Conservation (phyloP, 768 basidiomycete genomes). For the Lactarius hatsudake region DNA sequence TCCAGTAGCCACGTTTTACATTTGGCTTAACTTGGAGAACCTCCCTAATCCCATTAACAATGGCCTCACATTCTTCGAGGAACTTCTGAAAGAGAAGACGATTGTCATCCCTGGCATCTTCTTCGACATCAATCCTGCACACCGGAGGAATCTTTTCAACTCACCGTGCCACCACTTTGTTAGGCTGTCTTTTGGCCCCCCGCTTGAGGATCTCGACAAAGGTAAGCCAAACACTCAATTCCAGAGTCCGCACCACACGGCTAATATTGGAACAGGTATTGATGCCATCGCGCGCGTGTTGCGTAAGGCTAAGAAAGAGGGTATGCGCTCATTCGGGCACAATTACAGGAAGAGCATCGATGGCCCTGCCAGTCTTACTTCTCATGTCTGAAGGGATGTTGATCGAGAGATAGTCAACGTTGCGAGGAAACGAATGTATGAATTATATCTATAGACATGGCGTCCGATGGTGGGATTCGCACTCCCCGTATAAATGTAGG, state of each 20-base stretch:
- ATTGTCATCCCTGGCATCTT: constrained; percentile 92
- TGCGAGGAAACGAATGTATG: background rate
- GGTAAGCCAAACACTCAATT: constrained; percentile 40
- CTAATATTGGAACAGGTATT: constrained; percentile 48
- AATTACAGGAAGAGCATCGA: constrained; percentile 63
- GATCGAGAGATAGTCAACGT: background rate
- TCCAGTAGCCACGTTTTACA: constrained; percentile 85
- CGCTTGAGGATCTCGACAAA: constrained; percentile 72
- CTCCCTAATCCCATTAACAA: constrained; percentile 84
- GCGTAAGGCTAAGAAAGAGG: constrained; percentile 61
- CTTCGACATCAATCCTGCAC: constrained; percentile 78
- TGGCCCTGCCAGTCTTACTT: constrained; percentile 3
- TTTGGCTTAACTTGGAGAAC: constrained; percentile 85
- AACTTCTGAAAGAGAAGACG: constrained; percentile 84
- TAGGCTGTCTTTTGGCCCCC: constrained; percentile 83
- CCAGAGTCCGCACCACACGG: background rate
- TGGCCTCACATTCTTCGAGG: constrained; percentile 95
- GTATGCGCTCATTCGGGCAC: constrained; percentile 63
- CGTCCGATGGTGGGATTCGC: background rate
- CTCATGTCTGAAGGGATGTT: background rate
- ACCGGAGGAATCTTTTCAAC: constrained; percentile 85
- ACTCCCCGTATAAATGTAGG: background rate
- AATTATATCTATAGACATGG: background rate
- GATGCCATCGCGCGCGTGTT: constrained; percentile 84
- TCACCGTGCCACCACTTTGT: constrained; percentile 91